Base-by-base conservation (phyloP, 73 alveolate genomes). In the Paramecium octaurelia region DNA sequence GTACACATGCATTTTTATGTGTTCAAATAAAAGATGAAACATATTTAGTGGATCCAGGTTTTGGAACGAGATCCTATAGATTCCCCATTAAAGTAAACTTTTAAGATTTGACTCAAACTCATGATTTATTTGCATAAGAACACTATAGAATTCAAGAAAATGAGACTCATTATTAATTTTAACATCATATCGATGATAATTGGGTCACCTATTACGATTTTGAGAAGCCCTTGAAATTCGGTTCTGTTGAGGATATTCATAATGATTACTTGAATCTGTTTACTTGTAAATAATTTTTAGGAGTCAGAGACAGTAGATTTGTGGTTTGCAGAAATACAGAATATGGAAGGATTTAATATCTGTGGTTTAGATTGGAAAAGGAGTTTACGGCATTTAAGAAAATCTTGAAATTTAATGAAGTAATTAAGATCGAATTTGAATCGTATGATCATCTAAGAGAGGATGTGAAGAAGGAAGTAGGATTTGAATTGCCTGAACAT, bases 181-280 rank as follows among this genome's bases (percentile, higher is more conserved):
- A 68, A 31, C 84, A 68, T 68, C 29, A 31, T 14, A 68, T 68
- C 6, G 84, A 68, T 68, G 84, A 14, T 1, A 31, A 68, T 31
- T 68, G 84, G 84, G 84, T 68, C 9, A 68, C 84, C 11, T 68
- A 68, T 68, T 68, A 68, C 10, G 84, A 68, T 68, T 68, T 68
- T 68, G 84, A 68, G 12, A 68, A 68, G 12, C 84, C 84, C 24
- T 68, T 68, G 29, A 68, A 34, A 68, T 68, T 27, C 10, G 20
- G 5, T 0, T 31, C 50, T 14, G 50, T 34, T 24, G 46, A 68
- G 23, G 84, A 68, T 24, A 68, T 68, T 7, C 46, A 31, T 31
- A 68, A 68, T 3, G 84, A 68, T 68, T 68, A 68, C 27, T 34
- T 31, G n/a, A 31, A 68, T 31, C 12, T 68, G 27, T 68, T 68